phyloP scores from a whole-genome alignment of 2,329 filamentous ascomycete species.

The Ascochyta pisi region DNA sequence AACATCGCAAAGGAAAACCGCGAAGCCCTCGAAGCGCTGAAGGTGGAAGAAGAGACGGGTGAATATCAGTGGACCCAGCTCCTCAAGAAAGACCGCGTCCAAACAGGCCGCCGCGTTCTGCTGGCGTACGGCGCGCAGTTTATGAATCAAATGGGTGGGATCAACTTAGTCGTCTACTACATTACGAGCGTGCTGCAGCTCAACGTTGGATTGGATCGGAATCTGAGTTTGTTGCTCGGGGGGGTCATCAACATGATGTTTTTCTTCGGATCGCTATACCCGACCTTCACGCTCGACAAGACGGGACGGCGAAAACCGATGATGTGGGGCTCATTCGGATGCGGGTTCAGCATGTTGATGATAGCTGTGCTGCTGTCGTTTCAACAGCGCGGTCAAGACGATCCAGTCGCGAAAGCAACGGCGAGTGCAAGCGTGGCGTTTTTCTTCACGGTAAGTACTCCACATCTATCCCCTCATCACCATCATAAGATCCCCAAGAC shows the following conservation, averaged over 20 bases:
- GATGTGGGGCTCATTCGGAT: conserved; percentile 44
- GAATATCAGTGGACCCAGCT: conserved; percentile 50
- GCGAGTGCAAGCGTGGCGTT: conserved; percentile 57
- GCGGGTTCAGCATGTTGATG: conserved; percentile 41
- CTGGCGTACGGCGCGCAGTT: conserved; percentile 51
- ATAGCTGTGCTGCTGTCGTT: conserved; percentile 54
- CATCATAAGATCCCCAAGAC: too few relatives aligned
- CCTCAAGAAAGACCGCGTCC: conserved; percentile 49
- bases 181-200: conserved; percentile 54
- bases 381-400: conserved; percentile 35
- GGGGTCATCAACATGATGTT: conserved; percentile 50
- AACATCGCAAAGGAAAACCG: conserved; percentile 61
- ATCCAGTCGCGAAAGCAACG: conserved; percentile 48
- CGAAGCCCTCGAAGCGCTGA: conserved; percentile 47
- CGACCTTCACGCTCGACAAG: conserved; percentile 52
- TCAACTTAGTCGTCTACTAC: conserved; percentile 53
- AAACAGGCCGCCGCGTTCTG: conserved; percentile 50
- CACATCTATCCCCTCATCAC: background rate
- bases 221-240: conserved; percentile 56
- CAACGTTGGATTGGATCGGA: conserved; percentile 55
- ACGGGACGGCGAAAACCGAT: conserved; percentile 40
- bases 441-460: conserved; percentile 53
- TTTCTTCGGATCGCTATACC: conserved; percentile 35
- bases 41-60: conserved; percentile 46
- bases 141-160: conserved; percentile 51